Conservation (phyloP, 257 asterid genomes). For the Capsicum pubescens region DNA sequence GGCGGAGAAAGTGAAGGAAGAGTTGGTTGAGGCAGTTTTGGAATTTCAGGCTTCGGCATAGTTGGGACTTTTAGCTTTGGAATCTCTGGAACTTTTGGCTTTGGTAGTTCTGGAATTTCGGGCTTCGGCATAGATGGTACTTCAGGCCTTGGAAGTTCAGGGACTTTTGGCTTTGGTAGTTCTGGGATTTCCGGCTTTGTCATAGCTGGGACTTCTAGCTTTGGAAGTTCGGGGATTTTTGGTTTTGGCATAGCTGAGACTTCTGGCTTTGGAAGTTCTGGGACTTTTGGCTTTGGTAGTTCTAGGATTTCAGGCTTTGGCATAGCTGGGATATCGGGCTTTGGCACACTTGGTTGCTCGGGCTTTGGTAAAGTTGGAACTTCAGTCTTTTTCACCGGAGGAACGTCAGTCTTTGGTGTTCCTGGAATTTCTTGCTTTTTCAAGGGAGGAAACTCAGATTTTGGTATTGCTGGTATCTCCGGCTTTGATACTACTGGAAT, state of each 20-base stretch:
- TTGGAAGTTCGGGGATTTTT: neutral
- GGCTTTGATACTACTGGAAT: constrained; percentile 38
- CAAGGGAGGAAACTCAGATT: constrained; percentile 17
- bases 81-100: constrained; percentile 8
- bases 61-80: neutral
- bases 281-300: neutral
- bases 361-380: constrained; percentile 38
- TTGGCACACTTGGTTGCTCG: too few relatives aligned
- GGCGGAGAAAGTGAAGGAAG: constrained; percentile 29
- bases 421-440: constrained; percentile 20
- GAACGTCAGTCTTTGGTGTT: neutral
- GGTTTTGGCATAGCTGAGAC: neutral
- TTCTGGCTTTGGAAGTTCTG: constrained; percentile 5
- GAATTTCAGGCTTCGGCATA: constrained; percentile 31
- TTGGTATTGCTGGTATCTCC: constrained; percentile 24
- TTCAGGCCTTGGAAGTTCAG: constrained; percentile 28
- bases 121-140: constrained; percentile 28
- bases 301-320: constrained; percentile 25
- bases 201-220: constrained; percentile 1
- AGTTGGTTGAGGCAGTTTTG: neutral
- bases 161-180: constrained; percentile 14
- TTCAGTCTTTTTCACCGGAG: constrained; percentile 13
- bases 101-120: constrained; percentile 25
- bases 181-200: neutral
- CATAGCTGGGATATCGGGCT: constrained; percentile 31